Evolutionary conservation across 2,329 filamentous ascomycete species (phyloP).

Genomic region (Drechslerella dactyloides): DNA sequence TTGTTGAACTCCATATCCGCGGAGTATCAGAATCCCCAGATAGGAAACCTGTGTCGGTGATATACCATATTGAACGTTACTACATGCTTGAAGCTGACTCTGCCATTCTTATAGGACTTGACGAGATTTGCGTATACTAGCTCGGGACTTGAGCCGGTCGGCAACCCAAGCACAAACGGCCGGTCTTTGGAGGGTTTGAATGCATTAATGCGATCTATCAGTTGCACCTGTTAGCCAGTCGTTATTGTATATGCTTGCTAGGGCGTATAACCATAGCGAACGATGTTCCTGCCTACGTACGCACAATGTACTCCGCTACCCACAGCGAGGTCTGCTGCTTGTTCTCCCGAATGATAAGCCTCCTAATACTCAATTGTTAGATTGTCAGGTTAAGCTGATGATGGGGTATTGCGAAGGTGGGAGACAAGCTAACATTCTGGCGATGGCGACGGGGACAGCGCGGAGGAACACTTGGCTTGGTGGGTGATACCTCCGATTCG

Average conservation of each 20-base stretch:
- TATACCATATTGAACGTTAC: constrained; percentile 84
- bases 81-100: constrained; percentile 85
- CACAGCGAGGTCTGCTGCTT: constrained; percentile 45
- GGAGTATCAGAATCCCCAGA: neutral
- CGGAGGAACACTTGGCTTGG: no score
- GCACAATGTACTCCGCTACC: constrained; percentile 49
- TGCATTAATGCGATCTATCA: constrained; percentile 73
- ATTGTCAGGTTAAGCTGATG: neutral
- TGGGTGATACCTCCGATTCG: no score
- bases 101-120: constrained; percentile 58
- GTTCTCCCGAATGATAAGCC: constrained; percentile 45
- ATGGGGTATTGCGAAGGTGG: neutral
- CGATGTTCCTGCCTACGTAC: constrained; percentile 21
- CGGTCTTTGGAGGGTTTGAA: constrained; percentile 74
- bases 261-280: neutral
- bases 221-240: neutral
- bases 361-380: constrained; percentile 23
- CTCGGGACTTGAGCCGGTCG: constrained; percentile 81
- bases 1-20: constrained; percentile 16
- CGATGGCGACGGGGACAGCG: no score
- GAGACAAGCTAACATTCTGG: neutral
- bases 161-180: constrained; percentile 82
- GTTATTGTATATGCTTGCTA: no score
- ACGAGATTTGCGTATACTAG: constrained; percentile 79
- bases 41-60: constrained; percentile 50